Conservation (phyloP, 2,329 filamentous ascomycete species). For the Fusarium odoratissimum region DNA sequence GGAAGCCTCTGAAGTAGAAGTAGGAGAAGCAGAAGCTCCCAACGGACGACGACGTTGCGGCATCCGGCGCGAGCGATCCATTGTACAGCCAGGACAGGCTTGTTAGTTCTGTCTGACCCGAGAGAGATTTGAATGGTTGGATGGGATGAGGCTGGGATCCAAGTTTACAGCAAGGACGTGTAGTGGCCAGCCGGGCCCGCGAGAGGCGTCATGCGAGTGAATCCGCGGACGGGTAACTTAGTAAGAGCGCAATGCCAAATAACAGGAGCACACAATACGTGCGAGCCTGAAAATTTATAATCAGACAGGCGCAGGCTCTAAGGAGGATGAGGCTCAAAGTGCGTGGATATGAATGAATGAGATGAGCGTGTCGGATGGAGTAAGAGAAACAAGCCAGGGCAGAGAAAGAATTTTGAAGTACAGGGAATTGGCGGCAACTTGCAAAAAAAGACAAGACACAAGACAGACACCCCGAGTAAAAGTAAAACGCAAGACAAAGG, state of each 20-base stretch:
- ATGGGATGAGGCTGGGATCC: conserved; percentile 41
- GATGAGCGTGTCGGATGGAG: conserved; percentile 48
- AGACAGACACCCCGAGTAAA: conserved; percentile 3
- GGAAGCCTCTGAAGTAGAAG: conserved; percentile 48
- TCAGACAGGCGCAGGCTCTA: conserved; percentile 8
- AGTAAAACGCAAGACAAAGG: conserved; percentile 28
- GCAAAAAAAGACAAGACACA: conserved; percentile 31
- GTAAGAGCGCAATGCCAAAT: conserved; percentile 27
- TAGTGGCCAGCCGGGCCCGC: conserved; percentile 47
- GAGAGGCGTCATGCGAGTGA: conserved; percentile 44
- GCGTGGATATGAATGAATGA: conserved; percentile 39
- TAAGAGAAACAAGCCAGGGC: conserved; percentile 45
- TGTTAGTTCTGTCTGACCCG: conserved; percentile 1
- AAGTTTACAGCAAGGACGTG: conserved; percentile 45
- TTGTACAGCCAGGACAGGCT: conserved; percentile 47
- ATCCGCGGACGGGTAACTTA: conserved; percentile 31
- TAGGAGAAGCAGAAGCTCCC: conserved; percentile 50
- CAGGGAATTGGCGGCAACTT: conserved; percentile 42
- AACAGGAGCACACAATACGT: conserved; percentile 25
- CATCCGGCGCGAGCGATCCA: conserved; percentile 55
- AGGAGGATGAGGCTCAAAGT: conserved; percentile 38
- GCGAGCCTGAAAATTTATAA: conserved; percentile 10
- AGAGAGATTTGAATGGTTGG: background rate
- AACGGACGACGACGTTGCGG: conserved; percentile 49
- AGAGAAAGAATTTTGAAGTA: conserved; percentile 49